These are phyloP conservation scores for Globisporangium nodosum DNA, from an alignment of 352 stramenopile genomes.

Conservation along the genomic window DNA sequence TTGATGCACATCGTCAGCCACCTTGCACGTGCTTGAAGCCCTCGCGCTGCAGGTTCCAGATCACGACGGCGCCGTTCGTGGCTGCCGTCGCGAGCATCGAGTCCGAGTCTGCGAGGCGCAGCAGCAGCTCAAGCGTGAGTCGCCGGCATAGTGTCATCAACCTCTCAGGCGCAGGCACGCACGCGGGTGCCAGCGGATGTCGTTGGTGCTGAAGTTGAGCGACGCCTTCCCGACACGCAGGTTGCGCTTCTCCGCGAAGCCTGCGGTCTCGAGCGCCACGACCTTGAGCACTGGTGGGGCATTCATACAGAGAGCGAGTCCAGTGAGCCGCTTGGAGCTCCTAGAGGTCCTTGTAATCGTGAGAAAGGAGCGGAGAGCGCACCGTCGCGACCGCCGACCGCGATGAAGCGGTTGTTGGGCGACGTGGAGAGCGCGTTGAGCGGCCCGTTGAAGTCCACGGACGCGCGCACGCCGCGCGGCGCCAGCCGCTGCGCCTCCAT, in stretches of 20 bases:
- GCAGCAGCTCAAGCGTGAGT: background rate
- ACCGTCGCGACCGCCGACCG: slow-evolving; percentile 83
- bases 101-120: slow-evolving; percentile 47
- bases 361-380: background rate
- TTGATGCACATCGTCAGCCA: slow-evolving; percentile 5
- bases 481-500: slow-evolving; percentile 31
- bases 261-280: slow-evolving; percentile 64
- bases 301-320: background rate
- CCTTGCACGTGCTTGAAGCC: slow-evolving; percentile 86
- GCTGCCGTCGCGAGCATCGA: slow-evolving; percentile 81
- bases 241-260: slow-evolving; percentile 83
- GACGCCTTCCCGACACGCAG: slow-evolving; percentile 78
- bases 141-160: background rate
- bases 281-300: slow-evolving; percentile 66
- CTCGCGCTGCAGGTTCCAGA: slow-evolving; percentile 86
- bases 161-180: slow-evolving; percentile 9
- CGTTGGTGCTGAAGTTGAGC: slow-evolving; percentile 86
- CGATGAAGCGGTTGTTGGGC: slow-evolving; percentile 75
- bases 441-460: slow-evolving; percentile 83
- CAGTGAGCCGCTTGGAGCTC: too few species aligned
- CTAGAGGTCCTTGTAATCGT: too few species aligned
- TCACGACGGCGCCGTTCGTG: slow-evolving; percentile 80
- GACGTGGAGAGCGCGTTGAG: slow-evolving; percentile 83
- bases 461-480: slow-evolving; percentile 67
- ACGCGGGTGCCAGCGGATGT: slow-evolving; percentile 88